Evolutionary conservation across 306 rosid species (phyloP), one percentile per base, ranked within the genome.

Genomic region (Mimosa bimucronata): DNA sequence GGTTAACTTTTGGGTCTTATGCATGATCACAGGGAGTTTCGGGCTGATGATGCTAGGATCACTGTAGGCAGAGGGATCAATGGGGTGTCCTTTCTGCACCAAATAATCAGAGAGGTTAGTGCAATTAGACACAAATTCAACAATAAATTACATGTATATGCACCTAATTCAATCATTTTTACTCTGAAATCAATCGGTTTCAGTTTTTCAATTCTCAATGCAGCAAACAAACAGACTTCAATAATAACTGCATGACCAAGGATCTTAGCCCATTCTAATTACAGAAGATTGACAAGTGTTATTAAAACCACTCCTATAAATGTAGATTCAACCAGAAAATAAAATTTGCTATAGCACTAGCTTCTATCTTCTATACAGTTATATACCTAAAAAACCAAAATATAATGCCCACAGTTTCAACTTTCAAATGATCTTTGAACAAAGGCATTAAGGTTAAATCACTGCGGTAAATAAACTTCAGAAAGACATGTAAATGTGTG

Each of bases 41-140:
- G 89, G 84, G 92, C 91, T 87, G 88, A 91, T 87, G 83, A 79
- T 45, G 80, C 91, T 83, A 61, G 99, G 99, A 88, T 95, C 99
- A 71, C 66, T 89, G 76, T 90, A 95, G 6, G 92, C 89, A 70
- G 91, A 91, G 71, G 96, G 81, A 83, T 95, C 98, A 58, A 92
- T 72, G 25, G 99, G 91, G 80, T 86, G 76, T 53, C 97, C 98
- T 78, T 88, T 87, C 99, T 95, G 98, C 91, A 82, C 28, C 79
- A 83, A 79, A 73, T 45, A 41, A 80, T 66, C 44, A 79, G 37
- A 81, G 68, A 73, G 71, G 29, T 66, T 52, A 77, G 52, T 46
- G 40, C 71, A 78, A 73, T 71, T 55, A 21, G 71, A 85, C 80
- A 77, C 64, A 81, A 29, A 11, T 34, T 76, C 41, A 68, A 61